phyloP scores from a whole-genome alignment of 768 basidiomycete genomes.

The Collybia sordida region DNA sequence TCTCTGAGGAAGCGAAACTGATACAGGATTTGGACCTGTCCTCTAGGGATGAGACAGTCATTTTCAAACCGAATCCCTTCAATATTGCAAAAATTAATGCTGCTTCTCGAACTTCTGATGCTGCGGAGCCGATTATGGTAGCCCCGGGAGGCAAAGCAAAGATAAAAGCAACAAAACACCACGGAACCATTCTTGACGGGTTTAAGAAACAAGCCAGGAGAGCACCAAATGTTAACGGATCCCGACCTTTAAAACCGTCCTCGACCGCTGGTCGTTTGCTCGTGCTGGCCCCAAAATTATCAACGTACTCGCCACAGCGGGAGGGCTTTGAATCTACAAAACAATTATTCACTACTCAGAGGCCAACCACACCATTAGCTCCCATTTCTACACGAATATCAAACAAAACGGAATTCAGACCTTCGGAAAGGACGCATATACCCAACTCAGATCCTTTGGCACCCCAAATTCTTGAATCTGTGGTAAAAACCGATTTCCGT shows the following conservation, averaged over 20 bases:
- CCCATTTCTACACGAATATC: no score
- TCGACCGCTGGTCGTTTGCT: no score
- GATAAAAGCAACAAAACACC: neutral
- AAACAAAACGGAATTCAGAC: no score
- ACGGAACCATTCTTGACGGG: conserved; percentile 38
- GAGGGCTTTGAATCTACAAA: no score
- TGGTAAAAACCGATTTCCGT: neutral
- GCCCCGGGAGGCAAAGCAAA: neutral
- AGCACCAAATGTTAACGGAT: neutral
- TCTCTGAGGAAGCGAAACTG: conserved; percentile 23
- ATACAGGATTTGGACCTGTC: conserved; percentile 61
- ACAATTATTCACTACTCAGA: no score
- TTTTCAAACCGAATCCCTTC: conserved; percentile 78
- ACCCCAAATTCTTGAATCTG: neutral
- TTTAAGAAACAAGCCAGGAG: conserved; percentile 42
- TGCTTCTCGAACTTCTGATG: conserved; percentile 37
- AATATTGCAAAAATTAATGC: conserved; percentile 81
- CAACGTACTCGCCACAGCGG: no score
- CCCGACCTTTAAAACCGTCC: no score
- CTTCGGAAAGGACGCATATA: neutral
- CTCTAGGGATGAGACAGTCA: conserved; percentile 55
- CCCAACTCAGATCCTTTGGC: neutral
- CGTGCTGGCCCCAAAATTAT: no score
- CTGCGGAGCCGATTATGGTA: neutral
- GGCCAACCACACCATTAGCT: no score